These are phyloP conservation scores for Salix exigua DNA, from an alignment of 345 rosid genomes.

Conservation along the genomic window DNA sequence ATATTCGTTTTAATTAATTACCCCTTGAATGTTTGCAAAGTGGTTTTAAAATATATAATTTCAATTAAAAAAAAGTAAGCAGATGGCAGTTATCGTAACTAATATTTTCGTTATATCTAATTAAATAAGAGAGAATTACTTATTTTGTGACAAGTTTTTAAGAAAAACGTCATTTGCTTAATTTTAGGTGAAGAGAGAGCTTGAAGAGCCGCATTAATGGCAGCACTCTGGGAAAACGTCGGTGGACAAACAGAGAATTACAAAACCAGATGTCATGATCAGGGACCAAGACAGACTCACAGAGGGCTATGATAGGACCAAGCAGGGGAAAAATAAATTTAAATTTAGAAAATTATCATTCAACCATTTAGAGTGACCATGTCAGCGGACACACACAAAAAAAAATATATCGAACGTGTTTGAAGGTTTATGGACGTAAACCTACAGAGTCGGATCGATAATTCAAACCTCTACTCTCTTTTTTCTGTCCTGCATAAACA, in stretches of 20 bases:
- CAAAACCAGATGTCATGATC: not conserved
- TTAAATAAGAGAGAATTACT: too few species aligned
- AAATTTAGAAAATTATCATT: not conserved
- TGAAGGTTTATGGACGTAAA: conserved; percentile 25
- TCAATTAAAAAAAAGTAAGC: too few species aligned
- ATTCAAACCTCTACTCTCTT: not conserved
- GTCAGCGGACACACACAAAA: not conserved
- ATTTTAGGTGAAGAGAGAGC: not conserved
- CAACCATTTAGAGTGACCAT: not conserved
- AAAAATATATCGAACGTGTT: conserved; percentile 21
- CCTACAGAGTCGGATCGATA: not conserved
- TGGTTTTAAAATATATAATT: too few species aligned
- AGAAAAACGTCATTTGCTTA: too few species aligned
- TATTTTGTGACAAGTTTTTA: too few species aligned
- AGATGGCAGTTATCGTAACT: too few species aligned
- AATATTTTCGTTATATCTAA: too few species aligned
- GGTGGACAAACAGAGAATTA: too few species aligned
- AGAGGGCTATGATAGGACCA: not conserved
- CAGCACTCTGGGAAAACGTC: too few species aligned
- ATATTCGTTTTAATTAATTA: too few species aligned
- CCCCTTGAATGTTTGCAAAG: too few species aligned
- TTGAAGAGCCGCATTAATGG: not conserved
- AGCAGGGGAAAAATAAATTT: not conserved
- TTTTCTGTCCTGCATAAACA: not conserved
- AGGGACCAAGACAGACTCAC: not conserved